A percentile compares a stretch with the other conserved stretches of the same genome.
Conservation (phyloP, 2,329 filamentous ascomycete species). For the Penicillium thymicola region DNA sequence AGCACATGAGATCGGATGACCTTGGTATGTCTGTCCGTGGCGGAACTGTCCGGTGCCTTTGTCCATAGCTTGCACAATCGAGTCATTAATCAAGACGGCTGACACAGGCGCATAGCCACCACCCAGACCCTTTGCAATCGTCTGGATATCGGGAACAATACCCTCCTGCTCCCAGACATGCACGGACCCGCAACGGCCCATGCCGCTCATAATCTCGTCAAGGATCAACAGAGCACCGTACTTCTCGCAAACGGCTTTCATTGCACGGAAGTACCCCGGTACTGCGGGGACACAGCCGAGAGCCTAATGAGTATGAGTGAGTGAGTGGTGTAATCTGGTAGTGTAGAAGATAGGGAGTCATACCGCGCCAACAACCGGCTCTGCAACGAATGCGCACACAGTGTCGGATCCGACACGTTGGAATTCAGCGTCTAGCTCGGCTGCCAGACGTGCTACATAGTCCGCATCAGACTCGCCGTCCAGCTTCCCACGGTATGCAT, state of each 20-base stretch:
- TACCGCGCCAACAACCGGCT: slow-evolving; percentile 69
- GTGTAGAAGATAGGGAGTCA: slow-evolving; percentile 25
- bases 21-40: slow-evolving; percentile 63
- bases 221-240: slow-evolving; percentile 73
- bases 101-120: slow-evolving; percentile 57
- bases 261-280: slow-evolving; percentile 65
- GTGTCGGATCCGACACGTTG: slow-evolving; percentile 59
- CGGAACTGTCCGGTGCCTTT: slow-evolving; percentile 50
- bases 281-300: slow-evolving; percentile 67
- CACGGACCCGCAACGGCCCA: slow-evolving; percentile 56
- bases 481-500: slow-evolving; percentile 58
- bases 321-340: background rate
- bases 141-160: slow-evolving; percentile 59
- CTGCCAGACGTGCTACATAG: slow-evolving; percentile 60
- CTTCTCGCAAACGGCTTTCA: slow-evolving; percentile 65
- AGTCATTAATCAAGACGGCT: slow-evolving; percentile 51
- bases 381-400: slow-evolving; percentile 69
- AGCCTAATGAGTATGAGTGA: slow-evolving; percentile 43
- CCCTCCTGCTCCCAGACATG: slow-evolving; percentile 59
- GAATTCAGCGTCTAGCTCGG: slow-evolving; percentile 67
- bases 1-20: slow-evolving; percentile 54
- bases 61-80: slow-evolving; percentile 49
- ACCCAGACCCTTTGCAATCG: slow-evolving; percentile 59
- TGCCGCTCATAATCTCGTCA: slow-evolving; percentile 71
- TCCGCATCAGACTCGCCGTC: slow-evolving; percentile 53